Evolutionary conservation across 2,329 filamentous ascomycete species (phyloP).

Genomic region (Coccinonectria pachysandricola): DNA sequence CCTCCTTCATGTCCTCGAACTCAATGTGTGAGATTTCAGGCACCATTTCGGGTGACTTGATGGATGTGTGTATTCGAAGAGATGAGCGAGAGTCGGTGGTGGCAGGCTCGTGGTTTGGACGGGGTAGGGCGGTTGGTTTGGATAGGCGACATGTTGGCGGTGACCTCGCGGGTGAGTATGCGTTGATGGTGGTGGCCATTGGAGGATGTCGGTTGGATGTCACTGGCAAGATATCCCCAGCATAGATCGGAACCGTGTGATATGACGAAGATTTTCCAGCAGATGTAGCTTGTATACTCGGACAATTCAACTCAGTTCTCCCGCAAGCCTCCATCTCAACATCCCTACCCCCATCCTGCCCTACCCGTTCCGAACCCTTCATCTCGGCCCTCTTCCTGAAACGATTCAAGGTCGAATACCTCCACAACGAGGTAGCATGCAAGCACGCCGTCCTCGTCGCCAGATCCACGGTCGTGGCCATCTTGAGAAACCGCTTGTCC

Average conservation of each 20-base stretch:
- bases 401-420: slow-evolving; percentile 56
- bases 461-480: slow-evolving; percentile 32
- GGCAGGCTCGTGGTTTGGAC: slow-evolving; percentile 16
- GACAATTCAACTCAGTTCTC: slow-evolving; percentile 14
- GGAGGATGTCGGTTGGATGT: neutral
- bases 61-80: slow-evolving; percentile 20
- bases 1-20: too few relatives aligned
- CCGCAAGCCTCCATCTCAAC: slow-evolving; percentile 11
- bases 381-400: slow-evolving; percentile 41
- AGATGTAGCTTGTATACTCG: slow-evolving; percentile 11
- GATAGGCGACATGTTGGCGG: slow-evolving; percentile 17
- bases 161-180: slow-evolving; percentile 8
- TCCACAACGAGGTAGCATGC: slow-evolving; percentile 44
- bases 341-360: slow-evolving; percentile 16
- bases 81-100: slow-evolving; percentile 19
- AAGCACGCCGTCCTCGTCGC: slow-evolving; percentile 30
- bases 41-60: slow-evolving; percentile 26
- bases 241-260: too few relatives aligned
- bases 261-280: slow-evolving; percentile 13
- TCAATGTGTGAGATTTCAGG: slow-evolving; percentile 13
- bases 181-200: slow-evolving; percentile 3
- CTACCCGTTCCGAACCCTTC: too few relatives aligned
- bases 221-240: too few relatives aligned
- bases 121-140: slow-evolving; percentile 19
- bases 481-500: slow-evolving; percentile 38